Evolutionary conservation across 306 rosid species (phyloP), one percentile per base, ranked within the genome.

Genomic region (Dalbergia oliveri): DNA sequence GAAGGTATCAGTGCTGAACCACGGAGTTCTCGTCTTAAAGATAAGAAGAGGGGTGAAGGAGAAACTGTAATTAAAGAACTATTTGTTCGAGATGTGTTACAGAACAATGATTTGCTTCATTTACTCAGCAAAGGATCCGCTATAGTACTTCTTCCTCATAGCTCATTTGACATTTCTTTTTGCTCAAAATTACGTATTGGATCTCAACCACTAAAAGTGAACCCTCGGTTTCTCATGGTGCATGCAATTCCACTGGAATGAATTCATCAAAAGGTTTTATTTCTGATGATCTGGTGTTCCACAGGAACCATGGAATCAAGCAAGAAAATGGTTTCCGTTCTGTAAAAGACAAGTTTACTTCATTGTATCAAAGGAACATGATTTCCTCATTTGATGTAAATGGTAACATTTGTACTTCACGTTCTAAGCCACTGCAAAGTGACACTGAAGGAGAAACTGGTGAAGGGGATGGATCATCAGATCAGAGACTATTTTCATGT

Each of bases 1-100:
- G 81, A 57, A 45, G 73, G 85, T 79, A 79, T 82, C 60, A 75
- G 80, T 85, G 74, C 88, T 61, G 94, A 83, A 83, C 99, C 99
- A 80, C 89, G 97, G 61, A 96, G 99, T 83, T 96, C 97, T 77
- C 89, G 98, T 66, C 94, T 96, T 73, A 96, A 94, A 85, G 97
- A 93, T 79, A 96, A 90, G 88, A 96, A 80, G 79, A 96, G 81
- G 85, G 87, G 97, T 73, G 99, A 96, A 93, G 98, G 99, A 69
- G 99, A 91, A 57, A 80, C 91, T 26, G 90, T 96, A 75, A 89
- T 96, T 66, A 96, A 96, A 85, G 97, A 94, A 86, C 80, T 89
- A 65, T 96, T 96, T 85, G 98, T 89, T 65, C 97, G 87, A 74
- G 85, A 89, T 62, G 90, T 93, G 23, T 69, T 88, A 59, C 89